Conservation (phyloP, 2,329 filamentous ascomycete species). For the Microcera coccophila region DNA sequence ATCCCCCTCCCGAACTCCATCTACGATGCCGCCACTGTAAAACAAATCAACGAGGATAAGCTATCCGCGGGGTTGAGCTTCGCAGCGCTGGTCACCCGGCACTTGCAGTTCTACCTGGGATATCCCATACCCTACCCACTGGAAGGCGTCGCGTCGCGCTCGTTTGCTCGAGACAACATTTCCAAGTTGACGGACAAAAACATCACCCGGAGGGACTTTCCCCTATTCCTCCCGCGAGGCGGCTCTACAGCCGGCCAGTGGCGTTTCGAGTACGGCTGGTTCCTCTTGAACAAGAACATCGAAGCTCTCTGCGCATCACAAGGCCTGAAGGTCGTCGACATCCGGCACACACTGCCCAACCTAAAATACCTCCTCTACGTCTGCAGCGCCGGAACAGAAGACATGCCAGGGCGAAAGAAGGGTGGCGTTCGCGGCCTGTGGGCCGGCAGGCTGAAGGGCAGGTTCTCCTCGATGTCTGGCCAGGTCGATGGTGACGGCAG, state of each 20-base stretch:
- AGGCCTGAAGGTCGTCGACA: slow-evolving; percentile 77
- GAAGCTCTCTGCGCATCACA: slow-evolving; percentile 64
- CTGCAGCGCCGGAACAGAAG: slow-evolving; percentile 70
- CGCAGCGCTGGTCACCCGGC: slow-evolving; percentile 68
- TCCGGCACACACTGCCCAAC: slow-evolving; percentile 88
- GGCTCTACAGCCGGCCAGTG: slow-evolving; percentile 69
- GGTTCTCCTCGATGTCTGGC: slow-evolving; percentile 29
- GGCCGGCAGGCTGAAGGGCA: slow-evolving; percentile 44
- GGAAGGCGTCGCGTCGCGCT: slow-evolving; percentile 66
- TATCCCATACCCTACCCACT: slow-evolving; percentile 79
- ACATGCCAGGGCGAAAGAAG: slow-evolving; percentile 58
- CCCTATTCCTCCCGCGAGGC: slow-evolving; percentile 64
- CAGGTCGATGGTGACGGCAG: slow-evolving; percentile 36
- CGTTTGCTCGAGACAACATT: slow-evolving; percentile 73
- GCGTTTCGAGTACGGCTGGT: slow-evolving; percentile 93
- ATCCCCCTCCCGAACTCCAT: slow-evolving; percentile 75
- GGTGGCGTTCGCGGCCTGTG: slow-evolving; percentile 59
- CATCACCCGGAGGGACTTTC: slow-evolving; percentile 64
- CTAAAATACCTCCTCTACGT: slow-evolving; percentile 90
- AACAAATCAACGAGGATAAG: slow-evolving; percentile 58
- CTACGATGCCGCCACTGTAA: slow-evolving; percentile 53
- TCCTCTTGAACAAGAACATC: slow-evolving; percentile 94
- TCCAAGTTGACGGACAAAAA: slow-evolving; percentile 49
- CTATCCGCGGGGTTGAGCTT: slow-evolving; percentile 79
- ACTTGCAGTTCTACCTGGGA: slow-evolving; percentile 78